Evolutionary conservation across 78 protist species (phyloP), one percentile per base, ranked within the genome.

Genomic region (Isochrysis galbana): DNA sequence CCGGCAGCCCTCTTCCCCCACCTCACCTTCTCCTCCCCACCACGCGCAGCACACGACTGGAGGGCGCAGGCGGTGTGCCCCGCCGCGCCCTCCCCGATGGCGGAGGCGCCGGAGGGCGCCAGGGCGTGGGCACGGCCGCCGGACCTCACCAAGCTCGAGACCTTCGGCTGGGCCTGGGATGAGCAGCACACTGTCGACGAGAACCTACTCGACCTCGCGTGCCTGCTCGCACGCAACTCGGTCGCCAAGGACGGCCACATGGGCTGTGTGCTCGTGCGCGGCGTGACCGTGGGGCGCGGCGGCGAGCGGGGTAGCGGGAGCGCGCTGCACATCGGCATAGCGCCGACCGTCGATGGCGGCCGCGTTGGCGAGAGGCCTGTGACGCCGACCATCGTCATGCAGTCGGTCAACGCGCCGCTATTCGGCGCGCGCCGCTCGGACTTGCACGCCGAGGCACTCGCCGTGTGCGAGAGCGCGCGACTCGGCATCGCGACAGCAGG

Each of bases 191-290:
- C 84, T 4, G 46, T 77, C 29, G 84, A 77, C 46, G 84, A 2
- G 26, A 77, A 77, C 46, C 23, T 23, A 10, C 26, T 77, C n/a
- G 84, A 77, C 46, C 84, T 77, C 84, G 84, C 84, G 2, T 39
- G 4, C 47, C 84, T 77, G 1, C 19, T 77, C 84, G 84, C 84
- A 1, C 44, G 84, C n/a, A 77, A 77, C 84, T 77, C 84, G 84
- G 34, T 41, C 23, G 17, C 48, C 84, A 39, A 34, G 46, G 47
- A 34, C 47, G 47, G 47, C 47, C 84, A 77, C 47, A 39, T 77
- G 47, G 84, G 84, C 84, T 77, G 84, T 46, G 84, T 77, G 17
- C 22, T 77, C 23, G 84, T 17, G 19, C 36, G 34, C 23, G 84
- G 46, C 44, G 84, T 77, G 47, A 17, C 34, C 23, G 14, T 2